Base-by-base conservation (phyloP, 169 alveolate species). In the Eimeria sp. region DNA sequence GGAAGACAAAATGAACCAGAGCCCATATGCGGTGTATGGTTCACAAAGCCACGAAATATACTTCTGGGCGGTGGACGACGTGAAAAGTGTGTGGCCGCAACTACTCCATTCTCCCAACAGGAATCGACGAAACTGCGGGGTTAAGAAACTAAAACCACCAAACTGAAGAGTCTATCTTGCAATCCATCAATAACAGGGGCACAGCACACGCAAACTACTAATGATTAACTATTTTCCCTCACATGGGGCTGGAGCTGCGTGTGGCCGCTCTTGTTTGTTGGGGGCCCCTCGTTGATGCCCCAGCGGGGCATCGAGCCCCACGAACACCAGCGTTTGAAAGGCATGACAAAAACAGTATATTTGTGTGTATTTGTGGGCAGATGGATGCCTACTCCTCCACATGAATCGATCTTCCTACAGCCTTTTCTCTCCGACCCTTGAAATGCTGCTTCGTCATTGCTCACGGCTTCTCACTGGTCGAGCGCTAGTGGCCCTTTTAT, bases 161-260 rank as follows among this genome's bases (percentile, higher is more conserved):
- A 0, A 9, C 27, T 73, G 83, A 73, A 40, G 30, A 14, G 57
- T 73, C n/a, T 30, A 34, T 1, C 30, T 73, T 34, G 54, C 9
- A 2, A 34, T 34, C 3, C 3, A 73, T 40, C 11, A 73, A 4
- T 7, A 13, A 40, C 9, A 13, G n/a, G 20, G 5, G 57, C 83
- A 20, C 27, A 73, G 57, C 27, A 73, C 6, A 18, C 0, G 0
- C 30, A 11, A 40, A 16, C 18, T 73, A 25, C 34, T 73, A 40
- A 40, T 40, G 40, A 13, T 11, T 16, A 30, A 9, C 5, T 40
- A 11, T 51, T 27, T 1, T 73, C 30, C 54, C 25, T 73, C 30
- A 73, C 14, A 40, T 73, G 51, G 83, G 54, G 54, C 51, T 73
- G 83, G 83, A 73, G 83, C 40, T 40, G 30, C 83, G 16, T 40